Conservation (phyloP, 2,329 filamentous ascomycete species). For the Ophiosphaerella narmari region DNA sequence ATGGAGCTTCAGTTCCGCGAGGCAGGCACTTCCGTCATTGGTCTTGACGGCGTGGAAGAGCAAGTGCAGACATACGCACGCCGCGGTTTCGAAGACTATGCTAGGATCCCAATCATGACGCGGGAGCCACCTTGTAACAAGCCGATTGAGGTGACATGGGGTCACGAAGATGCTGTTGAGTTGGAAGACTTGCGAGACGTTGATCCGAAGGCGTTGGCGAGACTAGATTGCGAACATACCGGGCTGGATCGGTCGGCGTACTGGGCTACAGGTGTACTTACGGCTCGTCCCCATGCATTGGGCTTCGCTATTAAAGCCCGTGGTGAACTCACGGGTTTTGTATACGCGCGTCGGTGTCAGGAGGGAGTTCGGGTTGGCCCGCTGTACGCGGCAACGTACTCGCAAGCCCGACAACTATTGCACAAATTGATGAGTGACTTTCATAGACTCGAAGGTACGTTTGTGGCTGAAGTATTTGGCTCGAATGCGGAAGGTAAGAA, state of each 20-base stretch:
- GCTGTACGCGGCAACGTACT: constrained; percentile 37
- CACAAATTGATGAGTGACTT: constrained; percentile 29
- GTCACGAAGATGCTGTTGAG: constrained; percentile 8
- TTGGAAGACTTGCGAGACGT: constrained; percentile 29
- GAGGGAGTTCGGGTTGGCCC: constrained; percentile 44
- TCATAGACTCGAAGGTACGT: constrained; percentile 17
- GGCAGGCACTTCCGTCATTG: constrained; percentile 27
- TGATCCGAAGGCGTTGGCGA: constrained; percentile 21
- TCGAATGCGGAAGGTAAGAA: constrained; percentile 32
- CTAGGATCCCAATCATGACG: constrained; percentile 33
- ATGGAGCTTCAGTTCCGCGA: constrained; percentile 27
- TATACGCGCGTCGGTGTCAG: constrained; percentile 37
- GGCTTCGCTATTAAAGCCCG: constrained; percentile 29
- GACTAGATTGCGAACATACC: constrained; percentile 35
- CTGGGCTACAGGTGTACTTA: constrained; percentile 37
- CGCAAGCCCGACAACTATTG: constrained; percentile 31
- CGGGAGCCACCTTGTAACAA: constrained; percentile 20
- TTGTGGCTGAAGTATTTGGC: constrained; percentile 43
- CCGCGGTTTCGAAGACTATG: constrained; percentile 38
- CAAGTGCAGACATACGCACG: constrained; percentile 44
- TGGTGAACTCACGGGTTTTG: constrained; percentile 29
- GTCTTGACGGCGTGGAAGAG: constrained; percentile 45
- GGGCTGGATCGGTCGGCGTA: constrained; percentile 37
- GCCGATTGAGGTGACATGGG: constrained; percentile 3
- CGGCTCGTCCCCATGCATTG: constrained; percentile 30